Conservation (phyloP, 1,284 basidiomycete genomes). For the Ceratobasidium theobromae region DNA sequence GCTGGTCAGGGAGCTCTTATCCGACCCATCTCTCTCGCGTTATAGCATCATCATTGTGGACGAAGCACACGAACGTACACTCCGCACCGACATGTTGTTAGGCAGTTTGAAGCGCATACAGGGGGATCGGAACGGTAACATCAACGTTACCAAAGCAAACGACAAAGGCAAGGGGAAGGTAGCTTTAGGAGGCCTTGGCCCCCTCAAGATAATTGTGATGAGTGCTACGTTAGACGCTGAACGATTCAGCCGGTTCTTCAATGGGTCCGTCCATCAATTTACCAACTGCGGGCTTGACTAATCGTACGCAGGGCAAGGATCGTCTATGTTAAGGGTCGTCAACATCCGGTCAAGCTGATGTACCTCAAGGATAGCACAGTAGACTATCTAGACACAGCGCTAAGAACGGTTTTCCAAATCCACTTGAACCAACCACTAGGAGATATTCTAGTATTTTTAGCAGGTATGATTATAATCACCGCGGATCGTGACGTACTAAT, state of each 20-base stretch:
- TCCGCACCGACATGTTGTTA: conserved; percentile 93
- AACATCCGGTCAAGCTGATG: conserved; percentile 85
- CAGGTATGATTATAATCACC: conserved; percentile 52
- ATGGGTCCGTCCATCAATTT: conserved; percentile 55
- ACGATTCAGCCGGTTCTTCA: conserved; percentile 88
- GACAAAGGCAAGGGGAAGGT: conserved; percentile 40
- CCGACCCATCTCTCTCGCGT: conserved; percentile 71
- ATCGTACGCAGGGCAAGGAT: conserved; percentile 67
- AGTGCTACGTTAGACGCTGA: conserved; percentile 95
- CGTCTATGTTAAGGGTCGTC: conserved; percentile 88
- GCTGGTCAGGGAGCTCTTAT: conserved; percentile 87
- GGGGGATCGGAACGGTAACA: conserved; percentile 58
- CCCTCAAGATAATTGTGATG: conserved; percentile 94
- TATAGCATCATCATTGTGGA: conserved; percentile 94
- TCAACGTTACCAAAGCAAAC: conserved; percentile 41
- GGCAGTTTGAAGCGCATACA: conserved; percentile 90
- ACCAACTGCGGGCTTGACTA: conserved; percentile 27
- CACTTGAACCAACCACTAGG: conserved; percentile 79
- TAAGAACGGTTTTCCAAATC: conserved; percentile 89
- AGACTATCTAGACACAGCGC: conserved; percentile 88
- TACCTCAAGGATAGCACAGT: conserved; percentile 70
- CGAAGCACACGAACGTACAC: conserved; percentile 95
- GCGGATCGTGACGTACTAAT: not conserved
- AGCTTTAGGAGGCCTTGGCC: conserved; percentile 44
- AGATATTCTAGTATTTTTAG: conserved; percentile 92